Conservation (phyloP, 2,329 filamentous ascomycete species). For the Xylariales sp. region DNA sequence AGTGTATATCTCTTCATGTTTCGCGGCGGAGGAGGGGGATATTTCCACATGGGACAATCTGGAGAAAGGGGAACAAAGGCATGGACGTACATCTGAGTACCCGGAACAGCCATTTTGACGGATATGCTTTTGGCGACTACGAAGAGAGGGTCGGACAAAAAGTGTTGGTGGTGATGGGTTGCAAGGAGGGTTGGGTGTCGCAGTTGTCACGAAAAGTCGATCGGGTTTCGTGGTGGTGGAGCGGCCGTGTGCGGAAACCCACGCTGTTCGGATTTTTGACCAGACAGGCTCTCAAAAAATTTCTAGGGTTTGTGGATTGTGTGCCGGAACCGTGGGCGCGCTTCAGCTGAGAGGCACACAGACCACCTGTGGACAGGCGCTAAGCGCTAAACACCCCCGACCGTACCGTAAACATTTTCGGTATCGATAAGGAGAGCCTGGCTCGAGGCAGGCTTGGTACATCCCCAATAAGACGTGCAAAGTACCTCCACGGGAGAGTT, state of each 20-base stretch:
- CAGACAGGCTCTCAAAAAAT: too few species aligned
- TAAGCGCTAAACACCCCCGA: too few species aligned
- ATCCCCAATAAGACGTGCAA: too few species aligned
- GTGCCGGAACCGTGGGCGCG: not conserved
- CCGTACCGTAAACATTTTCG: too few species aligned
- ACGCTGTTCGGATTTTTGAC: conserved; percentile 2
- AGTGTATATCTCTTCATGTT: conserved; percentile 9
- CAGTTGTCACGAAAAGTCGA: conserved; percentile 10
- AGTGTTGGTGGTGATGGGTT: conserved; percentile 28
- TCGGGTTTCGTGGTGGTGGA: conserved; percentile 3
- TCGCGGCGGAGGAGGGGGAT: conserved; percentile 2
- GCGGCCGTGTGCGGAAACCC: not conserved
- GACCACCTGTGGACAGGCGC: not conserved
- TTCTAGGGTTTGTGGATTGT: conserved; percentile 2
- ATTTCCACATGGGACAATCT: too few species aligned
- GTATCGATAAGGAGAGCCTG: too few species aligned
- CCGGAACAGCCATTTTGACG: conserved; percentile 57
- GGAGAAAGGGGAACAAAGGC: too few species aligned
- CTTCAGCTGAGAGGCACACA: not conserved
- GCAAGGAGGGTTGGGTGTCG: conserved; percentile 10
- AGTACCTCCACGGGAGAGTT: too few species aligned
- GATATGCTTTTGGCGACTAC: conserved; percentile 18
- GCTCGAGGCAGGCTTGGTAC: too few species aligned
- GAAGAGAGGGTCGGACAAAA: conserved; percentile 27
- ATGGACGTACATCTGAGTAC: conserved; percentile 58